Conservation (phyloP, 2,329 filamentous ascomycete genomes). For the Cladosporium sp. region DNA sequence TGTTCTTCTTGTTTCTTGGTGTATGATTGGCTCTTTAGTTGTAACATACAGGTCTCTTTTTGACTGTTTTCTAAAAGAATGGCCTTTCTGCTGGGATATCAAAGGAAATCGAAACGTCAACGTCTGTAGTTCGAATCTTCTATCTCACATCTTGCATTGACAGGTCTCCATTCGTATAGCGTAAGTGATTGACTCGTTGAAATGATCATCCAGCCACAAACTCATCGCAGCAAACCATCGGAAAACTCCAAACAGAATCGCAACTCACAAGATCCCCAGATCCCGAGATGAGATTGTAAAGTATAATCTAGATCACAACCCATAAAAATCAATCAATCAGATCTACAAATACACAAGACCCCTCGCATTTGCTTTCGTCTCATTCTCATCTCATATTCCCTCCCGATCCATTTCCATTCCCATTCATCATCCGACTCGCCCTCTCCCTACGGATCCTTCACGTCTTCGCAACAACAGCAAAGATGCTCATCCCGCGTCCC, state of each 20-base stretch:
- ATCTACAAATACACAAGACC: too few relatives aligned
- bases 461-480: neutral
- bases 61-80: neutral
- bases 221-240: too few relatives aligned
- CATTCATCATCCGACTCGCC: neutral
- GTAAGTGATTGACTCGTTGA: too few relatives aligned
- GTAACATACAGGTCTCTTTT: neutral
- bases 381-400: neutral
- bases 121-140: neutral
- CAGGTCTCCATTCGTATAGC: too few relatives aligned
- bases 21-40: neutral
- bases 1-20: neutral
- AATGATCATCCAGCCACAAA: too few relatives aligned
- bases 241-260: too few relatives aligned
- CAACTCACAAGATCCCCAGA: too few relatives aligned
- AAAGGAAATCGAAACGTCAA: neutral
- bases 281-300: too few relatives aligned
- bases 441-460: neutral
- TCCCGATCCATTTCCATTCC: neutral
- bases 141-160: neutral
- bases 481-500: neutral
- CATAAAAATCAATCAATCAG: too few relatives aligned
- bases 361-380: too few relatives aligned
- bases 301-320: too few relatives aligned
- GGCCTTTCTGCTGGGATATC: neutral